Percentiles rank a stretch among this genome's conserved stretches.
Evolutionary conservation across 2,329 filamentous ascomycete genomes (phyloP).

Genomic region (Dryadomyces quercivorus): DNA sequence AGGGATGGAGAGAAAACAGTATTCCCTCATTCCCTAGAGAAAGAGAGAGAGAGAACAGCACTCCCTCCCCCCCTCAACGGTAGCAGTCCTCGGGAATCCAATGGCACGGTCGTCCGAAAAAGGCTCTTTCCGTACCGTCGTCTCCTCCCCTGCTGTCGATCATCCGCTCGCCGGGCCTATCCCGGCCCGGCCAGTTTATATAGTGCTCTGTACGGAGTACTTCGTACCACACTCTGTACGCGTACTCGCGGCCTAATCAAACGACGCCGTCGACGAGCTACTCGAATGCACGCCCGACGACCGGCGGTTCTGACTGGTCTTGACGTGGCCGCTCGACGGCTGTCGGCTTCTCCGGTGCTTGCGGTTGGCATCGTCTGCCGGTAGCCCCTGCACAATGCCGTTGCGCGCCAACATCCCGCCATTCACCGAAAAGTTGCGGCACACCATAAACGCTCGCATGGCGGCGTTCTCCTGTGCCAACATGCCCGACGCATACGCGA

Average conservation of each 20-base stretch:
- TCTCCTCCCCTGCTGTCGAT: no score
- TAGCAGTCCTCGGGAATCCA: background rate
- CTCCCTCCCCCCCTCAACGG: no score
- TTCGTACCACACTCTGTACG: no score
- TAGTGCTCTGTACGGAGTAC: background rate
- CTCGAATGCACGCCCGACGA: constrained; percentile 44
- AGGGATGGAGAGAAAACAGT: background rate
- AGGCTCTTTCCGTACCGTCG: background rate
- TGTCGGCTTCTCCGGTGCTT: constrained; percentile 37
- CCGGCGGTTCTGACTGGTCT: background rate
- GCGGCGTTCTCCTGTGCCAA: constrained; percentile 88
- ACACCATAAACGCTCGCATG: constrained; percentile 94
- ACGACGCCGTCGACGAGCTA: constrained; percentile 49
- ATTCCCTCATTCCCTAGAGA: no score
- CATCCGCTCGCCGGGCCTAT: background rate
- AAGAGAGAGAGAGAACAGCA: background rate
- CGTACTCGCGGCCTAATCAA: constrained; percentile 40
- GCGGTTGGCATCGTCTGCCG: constrained; percentile 37
- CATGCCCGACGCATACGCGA: constrained; percentile 67
- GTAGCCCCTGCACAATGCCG: constrained; percentile 55
- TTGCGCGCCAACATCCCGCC: constrained; percentile 75
- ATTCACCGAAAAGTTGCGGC: constrained; percentile 93
- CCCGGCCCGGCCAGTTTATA: background rate
- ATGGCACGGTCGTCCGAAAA: background rate
- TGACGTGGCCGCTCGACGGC: constrained; percentile 18